A percentile compares a stretch with the other conserved stretches of the same genome.
Evolutionary conservation across 495 filamentous ascomycete genomes (phyloP).

Genomic region (Neohortaea acidophila): DNA sequence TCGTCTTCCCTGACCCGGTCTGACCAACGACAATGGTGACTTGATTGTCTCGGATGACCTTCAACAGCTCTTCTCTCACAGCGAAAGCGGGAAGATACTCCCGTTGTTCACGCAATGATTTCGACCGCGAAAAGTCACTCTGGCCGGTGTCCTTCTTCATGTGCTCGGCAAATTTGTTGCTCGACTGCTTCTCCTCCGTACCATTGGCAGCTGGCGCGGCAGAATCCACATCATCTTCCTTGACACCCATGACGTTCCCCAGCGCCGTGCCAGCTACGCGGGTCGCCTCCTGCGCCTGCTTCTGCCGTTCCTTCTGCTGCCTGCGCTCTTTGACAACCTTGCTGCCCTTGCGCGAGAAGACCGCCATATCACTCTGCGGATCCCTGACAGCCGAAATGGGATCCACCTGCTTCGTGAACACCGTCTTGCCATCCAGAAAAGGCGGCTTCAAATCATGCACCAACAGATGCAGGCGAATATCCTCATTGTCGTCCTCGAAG

Average conservation of each 20-base stretch:
- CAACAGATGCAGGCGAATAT: slow-evolving; percentile 74
- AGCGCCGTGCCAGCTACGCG: slow-evolving; percentile 82
- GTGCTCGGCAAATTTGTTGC: slow-evolving; percentile 79
- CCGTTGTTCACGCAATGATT: slow-evolving; percentile 78
- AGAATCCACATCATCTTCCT: slow-evolving; percentile 86
- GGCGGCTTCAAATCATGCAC: slow-evolving; percentile 91
- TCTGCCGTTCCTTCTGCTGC: slow-evolving; percentile 84
- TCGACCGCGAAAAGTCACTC: slow-evolving; percentile 84
- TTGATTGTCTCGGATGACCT: slow-evolving; percentile 92
- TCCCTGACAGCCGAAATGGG: slow-evolving; percentile 87
- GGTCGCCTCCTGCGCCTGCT: slow-evolving; percentile 89
- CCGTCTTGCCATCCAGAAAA: slow-evolving; percentile 83
- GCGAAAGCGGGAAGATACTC: slow-evolving; percentile 94
- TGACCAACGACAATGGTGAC: slow-evolving; percentile 94
- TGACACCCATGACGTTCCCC: slow-evolving; percentile 87
- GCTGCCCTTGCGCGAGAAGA: slow-evolving; percentile 93
- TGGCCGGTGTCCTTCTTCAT: slow-evolving; percentile 71
- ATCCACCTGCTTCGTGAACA: slow-evolving; percentile 96
- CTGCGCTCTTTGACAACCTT: slow-evolving; percentile 79
- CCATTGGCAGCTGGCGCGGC: slow-evolving; percentile 50
- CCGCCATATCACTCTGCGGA: slow-evolving; percentile 96
- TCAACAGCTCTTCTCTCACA: slow-evolving; percentile 84
- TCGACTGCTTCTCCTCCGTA: slow-evolving; percentile 51
- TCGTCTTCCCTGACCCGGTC: slow-evolving; percentile 93
- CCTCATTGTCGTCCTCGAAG: slow-evolving; percentile 84